A percentile compares a stretch with the other conserved stretches of the same genome.
These are phyloP conservation scores for Calonectria pteridis DNA, from an alignment of 2,329 filamentous ascomycete species.

Conservation along the genomic window DNA sequence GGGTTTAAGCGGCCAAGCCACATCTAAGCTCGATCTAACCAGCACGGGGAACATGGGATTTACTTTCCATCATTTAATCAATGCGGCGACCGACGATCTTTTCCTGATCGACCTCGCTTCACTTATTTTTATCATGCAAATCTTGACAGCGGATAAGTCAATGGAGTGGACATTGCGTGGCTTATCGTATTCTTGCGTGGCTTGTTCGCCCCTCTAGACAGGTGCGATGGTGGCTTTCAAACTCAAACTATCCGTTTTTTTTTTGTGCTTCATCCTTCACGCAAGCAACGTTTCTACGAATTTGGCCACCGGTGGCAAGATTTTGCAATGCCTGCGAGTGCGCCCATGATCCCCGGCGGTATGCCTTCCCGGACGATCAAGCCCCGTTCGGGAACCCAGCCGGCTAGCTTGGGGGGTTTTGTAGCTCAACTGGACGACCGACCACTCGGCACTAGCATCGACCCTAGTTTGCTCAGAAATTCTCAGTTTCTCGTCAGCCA, in stretches of 20 bases:
- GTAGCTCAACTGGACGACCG: conserved; percentile 5
- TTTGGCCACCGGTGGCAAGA: conserved; percentile 15
- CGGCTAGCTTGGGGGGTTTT: conserved; percentile 17
- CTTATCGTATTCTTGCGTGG: conserved; percentile 21
- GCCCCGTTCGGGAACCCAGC: conserved; percentile 18
- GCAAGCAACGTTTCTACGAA: background rate
- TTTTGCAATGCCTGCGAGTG: background rate
- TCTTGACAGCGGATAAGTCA: background rate
- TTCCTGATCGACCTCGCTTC: conserved; percentile 19
- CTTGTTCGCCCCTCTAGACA: conserved; percentile 24
- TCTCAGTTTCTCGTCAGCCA: background rate
- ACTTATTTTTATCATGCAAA: conserved; percentile 30
- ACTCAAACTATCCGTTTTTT: background rate
- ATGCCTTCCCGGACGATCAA: conserved; percentile 24
- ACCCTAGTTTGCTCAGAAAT: background rate
- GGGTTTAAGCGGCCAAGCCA: conserved; percentile 17
- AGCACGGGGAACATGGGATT: conserved; percentile 8
- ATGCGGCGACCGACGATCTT: conserved; percentile 16
- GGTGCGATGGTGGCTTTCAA: background rate
- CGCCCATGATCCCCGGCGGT: conserved; percentile 12
- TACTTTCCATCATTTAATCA: conserved; percentile 11
- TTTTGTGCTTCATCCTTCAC: background rate
- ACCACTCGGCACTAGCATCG: background rate
- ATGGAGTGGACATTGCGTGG: background rate
- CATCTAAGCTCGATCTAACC: background rate